Conservation (phyloP, 371 early-diverging fungal genomes). For the Zychaea mexicana region DNA sequence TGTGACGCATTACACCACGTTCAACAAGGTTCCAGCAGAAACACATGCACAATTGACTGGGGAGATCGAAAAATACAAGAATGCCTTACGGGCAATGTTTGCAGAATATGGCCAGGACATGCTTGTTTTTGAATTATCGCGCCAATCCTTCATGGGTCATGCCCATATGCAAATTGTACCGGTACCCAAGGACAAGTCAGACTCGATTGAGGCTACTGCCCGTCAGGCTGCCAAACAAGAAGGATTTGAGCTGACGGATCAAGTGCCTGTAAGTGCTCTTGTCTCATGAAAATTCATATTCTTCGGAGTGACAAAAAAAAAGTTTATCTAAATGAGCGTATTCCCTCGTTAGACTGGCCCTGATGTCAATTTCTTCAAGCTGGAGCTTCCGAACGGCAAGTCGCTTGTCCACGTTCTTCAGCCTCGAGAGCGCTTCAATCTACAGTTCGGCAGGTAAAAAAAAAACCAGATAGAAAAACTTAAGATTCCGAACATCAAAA, state of each 20-base stretch:
- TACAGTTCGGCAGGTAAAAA: conserved; percentile 71
- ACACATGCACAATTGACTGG: conserved; percentile 38
- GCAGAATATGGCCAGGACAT: conserved; percentile 53
- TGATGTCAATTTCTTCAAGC: conserved; percentile 56
- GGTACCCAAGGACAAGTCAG: conserved; percentile 38
- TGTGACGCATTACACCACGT: conserved; percentile 67
- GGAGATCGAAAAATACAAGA: conserved; percentile 67
- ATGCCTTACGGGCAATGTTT: conserved; percentile 48
- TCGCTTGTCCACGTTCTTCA: conserved; percentile 48
- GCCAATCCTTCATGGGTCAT: conserved; percentile 53
- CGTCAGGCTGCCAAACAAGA: conserved; percentile 37
- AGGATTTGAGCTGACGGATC: conserved; percentile 36
- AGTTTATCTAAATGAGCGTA: not conserved
- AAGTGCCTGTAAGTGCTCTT: conserved; percentile 42
- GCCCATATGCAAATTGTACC: conserved; percentile 70
- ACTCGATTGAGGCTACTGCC: conserved; percentile 32
- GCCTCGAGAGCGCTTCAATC: conserved; percentile 55
- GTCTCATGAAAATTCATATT: not conserved
- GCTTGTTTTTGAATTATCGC: conserved; percentile 73
- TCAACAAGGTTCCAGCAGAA: conserved; percentile 48
- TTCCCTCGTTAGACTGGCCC: conserved; percentile 22
- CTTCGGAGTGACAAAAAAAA: not conserved
- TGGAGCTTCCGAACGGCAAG: conserved; percentile 65
- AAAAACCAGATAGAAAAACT: not conserved
- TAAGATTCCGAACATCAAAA: not conserved